phyloP scores from a whole-genome alignment of 176 grass and related monocot genomes.

The Lolium rigidum region DNA sequence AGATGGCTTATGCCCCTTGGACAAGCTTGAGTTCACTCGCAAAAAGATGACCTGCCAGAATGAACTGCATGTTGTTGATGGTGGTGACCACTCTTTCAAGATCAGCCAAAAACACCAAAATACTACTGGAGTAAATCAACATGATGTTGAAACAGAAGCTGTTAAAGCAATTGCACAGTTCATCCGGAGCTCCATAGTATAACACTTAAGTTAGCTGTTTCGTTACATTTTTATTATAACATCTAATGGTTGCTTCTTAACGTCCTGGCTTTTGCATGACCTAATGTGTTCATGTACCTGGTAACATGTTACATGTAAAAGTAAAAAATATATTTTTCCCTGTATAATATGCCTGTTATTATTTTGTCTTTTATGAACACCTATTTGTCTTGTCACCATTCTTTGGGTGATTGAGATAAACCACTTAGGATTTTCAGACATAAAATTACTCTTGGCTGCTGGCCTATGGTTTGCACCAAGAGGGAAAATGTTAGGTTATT shows the following conservation, averaged over 20 bases:
- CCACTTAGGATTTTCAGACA: neutral
- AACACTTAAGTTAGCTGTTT: slow-evolving; percentile 31
- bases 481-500: too few species aligned
- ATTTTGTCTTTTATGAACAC: neutral
- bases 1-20: slow-evolving; percentile 80
- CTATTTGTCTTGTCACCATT: neutral
- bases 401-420: neutral
- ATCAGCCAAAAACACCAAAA: slow-evolving; percentile 75
- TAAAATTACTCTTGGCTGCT: neutral
- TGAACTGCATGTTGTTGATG: slow-evolving; percentile 76
- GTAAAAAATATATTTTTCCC: neutral
- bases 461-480: neutral
- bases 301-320: neutral
- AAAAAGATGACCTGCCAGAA: slow-evolving; percentile 78
- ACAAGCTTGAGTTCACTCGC: slow-evolving; percentile 65
- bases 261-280: slow-evolving; percentile 12
- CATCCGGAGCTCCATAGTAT: slow-evolving; percentile 41
- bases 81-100: slow-evolving; percentile 92
- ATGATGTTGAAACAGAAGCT: slow-evolving; percentile 64
- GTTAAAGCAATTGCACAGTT: slow-evolving; percentile 69
- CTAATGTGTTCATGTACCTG: slow-evolving; percentile 31
- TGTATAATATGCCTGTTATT: neutral
- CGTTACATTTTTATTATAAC: slow-evolving; percentile 8
- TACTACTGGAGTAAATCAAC: slow-evolving; percentile 56
- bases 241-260: slow-evolving; percentile 18